phyloP scores from a whole-genome alignment of 371 early-diverging fungal genomes.

The Nematocida sp. region DNA sequence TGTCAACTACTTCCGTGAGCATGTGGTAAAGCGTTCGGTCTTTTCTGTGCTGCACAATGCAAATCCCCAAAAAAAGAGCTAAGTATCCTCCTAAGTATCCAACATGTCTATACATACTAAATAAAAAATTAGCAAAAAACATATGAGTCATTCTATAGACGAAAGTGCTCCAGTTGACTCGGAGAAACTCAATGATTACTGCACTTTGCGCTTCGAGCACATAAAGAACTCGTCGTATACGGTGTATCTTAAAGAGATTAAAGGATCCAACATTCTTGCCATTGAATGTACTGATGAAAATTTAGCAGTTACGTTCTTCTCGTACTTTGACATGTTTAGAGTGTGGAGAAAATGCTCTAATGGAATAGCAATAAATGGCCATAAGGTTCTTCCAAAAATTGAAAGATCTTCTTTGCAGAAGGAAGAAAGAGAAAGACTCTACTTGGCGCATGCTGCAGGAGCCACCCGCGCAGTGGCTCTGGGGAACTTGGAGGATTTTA shows the following conservation, averaged over 20 bases:
- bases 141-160: background rate
- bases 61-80: slow-evolving; percentile 5
- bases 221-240: background rate
- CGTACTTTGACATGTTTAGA: slow-evolving; percentile 37
- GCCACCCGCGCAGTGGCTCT: slow-evolving; percentile 43
- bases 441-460: slow-evolving; percentile 39
- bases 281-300: background rate
- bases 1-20: slow-evolving; percentile 40
- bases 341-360: background rate
- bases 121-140: slow-evolving; percentile 21
- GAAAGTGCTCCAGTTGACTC: too few species aligned
- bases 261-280: slow-evolving; percentile 6
- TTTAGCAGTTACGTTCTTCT: slow-evolving; percentile 26
- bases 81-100: slow-evolving; percentile 33
- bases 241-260: background rate
- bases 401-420: background rate
- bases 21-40: slow-evolving; percentile 44
- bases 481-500: slow-evolving; percentile 39
- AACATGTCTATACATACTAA: slow-evolving; percentile 45
- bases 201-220: background rate
- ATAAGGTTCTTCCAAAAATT: background rate
- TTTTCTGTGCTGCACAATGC: background rate
- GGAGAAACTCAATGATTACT: too few species aligned
- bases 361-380: slow-evolving; percentile 1
- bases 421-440: slow-evolving; percentile 28